phyloP scores from a whole-genome alignment of 2,329 filamentous ascomycete genomes.

The Trichoderma cornu-damae region DNA sequence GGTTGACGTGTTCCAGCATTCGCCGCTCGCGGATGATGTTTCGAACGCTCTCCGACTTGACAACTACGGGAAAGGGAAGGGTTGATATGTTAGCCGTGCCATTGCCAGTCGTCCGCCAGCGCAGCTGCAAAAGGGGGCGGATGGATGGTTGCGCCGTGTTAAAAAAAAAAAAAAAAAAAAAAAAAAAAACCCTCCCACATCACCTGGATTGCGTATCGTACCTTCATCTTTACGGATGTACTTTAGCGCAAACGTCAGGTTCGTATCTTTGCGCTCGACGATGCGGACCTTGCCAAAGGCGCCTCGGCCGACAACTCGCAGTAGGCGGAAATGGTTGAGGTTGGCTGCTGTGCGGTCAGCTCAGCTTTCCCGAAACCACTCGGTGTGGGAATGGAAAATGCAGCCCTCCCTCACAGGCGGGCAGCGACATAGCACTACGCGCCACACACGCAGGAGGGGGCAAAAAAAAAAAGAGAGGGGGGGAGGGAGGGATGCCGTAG shows the following conservation, averaged over 20 bases:
- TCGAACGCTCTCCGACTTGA: conserved; percentile 93
- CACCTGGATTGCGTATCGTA: conserved; percentile 52
- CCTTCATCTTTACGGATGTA: conserved; percentile 99
- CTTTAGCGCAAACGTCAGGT: conserved; percentile 90
- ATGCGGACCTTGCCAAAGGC: conserved; percentile 99
- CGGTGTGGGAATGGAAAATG: not conserved
- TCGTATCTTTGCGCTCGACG: conserved; percentile 94
- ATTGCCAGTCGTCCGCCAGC: not conserved
- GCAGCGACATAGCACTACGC: not conserved
- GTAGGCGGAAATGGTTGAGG: conserved; percentile 91
- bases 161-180: no score
- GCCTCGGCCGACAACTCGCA: conserved; percentile 93
- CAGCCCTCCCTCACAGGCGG: not conserved
- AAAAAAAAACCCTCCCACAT: no score
- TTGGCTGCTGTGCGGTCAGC: conserved; percentile 59
- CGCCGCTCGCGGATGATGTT: conserved; percentile 96
- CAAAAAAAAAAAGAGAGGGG: no score
- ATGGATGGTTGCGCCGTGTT: not conserved
- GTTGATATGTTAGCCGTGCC: conserved; percentile 23
- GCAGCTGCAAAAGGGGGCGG: not conserved
- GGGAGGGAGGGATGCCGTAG: conserved; percentile 13
- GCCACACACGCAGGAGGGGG: conserved; percentile 17
- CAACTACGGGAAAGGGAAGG: conserved; percentile 57
- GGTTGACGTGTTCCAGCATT: conserved; percentile 97
- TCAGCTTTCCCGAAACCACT: not conserved